Percentiles rank a stretch among this genome's conserved stretches.
These are phyloP conservation scores for Hymenoscyphus repandus DNA, from an alignment of 2,329 filamentous ascomycete species.

Conservation along the genomic window DNA sequence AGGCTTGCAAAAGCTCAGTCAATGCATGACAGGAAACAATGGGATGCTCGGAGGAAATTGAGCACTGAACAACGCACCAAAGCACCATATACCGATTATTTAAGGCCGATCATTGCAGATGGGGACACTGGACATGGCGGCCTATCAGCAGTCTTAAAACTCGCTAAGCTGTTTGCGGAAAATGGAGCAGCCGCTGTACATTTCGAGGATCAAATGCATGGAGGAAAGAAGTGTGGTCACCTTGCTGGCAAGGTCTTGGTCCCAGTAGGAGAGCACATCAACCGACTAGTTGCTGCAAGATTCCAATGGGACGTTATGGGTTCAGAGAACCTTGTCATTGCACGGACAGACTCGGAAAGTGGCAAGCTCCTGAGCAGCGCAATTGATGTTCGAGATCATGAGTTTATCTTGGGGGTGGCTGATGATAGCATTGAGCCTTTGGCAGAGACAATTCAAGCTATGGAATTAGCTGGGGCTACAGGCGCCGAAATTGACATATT, in stretches of 20 bases:
- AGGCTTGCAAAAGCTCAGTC: slow-evolving; percentile 93
- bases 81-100: slow-evolving; percentile 83
- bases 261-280: slow-evolving; percentile 92
- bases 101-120: slow-evolving; percentile 92
- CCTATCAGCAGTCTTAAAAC: slow-evolving; percentile 85
- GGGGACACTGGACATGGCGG: slow-evolving; percentile 96
- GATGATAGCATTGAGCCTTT: slow-evolving; percentile 71
- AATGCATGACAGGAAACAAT: slow-evolving; percentile 94
- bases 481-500: slow-evolving; percentile 79
- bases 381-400: slow-evolving; percentile 91
- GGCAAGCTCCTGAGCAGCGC: slow-evolving; percentile 85
- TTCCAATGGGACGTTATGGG: slow-evolving; percentile 99
- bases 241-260: slow-evolving; percentile 94
- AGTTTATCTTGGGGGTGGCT: slow-evolving; percentile 87
- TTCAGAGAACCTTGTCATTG: slow-evolving; percentile 88
- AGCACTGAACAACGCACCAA: slow-evolving; percentile 64
- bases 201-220: slow-evolving; percentile 96
- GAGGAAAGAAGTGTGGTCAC: slow-evolving; percentile 97
- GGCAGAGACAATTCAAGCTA: slow-evolving; percentile 81
- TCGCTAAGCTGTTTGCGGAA: slow-evolving; percentile 96
- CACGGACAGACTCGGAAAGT: slow-evolving; percentile 91
- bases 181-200: slow-evolving; percentile 95
- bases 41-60: slow-evolving; percentile 78
- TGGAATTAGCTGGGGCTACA: slow-evolving; percentile 76
- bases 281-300: slow-evolving; percentile 81